Percentiles rank a stretch among this genome's conserved stretches.
Conservation (phyloP, 495 filamentous ascomycete genomes). For the Elaphomyces granulatus region DNA sequence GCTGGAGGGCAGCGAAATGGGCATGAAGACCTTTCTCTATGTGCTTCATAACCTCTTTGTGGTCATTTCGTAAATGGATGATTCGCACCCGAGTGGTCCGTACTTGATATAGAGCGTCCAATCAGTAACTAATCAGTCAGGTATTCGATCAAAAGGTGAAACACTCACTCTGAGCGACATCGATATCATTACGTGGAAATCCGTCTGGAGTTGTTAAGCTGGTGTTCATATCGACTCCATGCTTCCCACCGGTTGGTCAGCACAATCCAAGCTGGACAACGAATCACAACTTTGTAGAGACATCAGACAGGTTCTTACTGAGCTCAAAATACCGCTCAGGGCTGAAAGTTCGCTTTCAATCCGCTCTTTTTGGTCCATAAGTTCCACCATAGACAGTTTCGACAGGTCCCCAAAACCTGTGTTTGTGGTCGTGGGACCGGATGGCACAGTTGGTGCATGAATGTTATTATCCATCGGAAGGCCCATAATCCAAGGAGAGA, state of each 20-base stretch:
- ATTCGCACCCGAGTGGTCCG: constrained; percentile 83
- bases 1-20: constrained; percentile 38
- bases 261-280: constrained; percentile 6
- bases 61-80: constrained; percentile 80
- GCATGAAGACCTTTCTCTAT: constrained; percentile 76
- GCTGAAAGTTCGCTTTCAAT: constrained; percentile 77
- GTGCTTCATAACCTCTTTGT: constrained; percentile 69
- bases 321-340: constrained; percentile 71
- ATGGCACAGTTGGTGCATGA: constrained; percentile 60
- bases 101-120: no score
- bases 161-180: constrained; percentile 78
- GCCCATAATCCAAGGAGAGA: constrained; percentile 19
- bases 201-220: constrained; percentile 79
- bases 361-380: constrained; percentile 61
- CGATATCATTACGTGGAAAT: constrained; percentile 84
- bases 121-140: constrained; percentile 6
- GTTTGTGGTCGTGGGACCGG: constrained; percentile 48
- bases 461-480: constrained; percentile 51
- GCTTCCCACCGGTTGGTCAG: constrained; percentile 35
- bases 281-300: constrained; percentile 1
- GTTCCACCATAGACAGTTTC: constrained; percentile 44
- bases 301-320: constrained; percentile 48
- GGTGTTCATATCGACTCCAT: constrained; percentile 87
- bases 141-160: neutral
- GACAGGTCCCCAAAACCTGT: constrained; percentile 38